A percentile compares a stretch with the other conserved stretches of the same genome.
phyloP scores from a whole-genome alignment of 1,284 basidiomycete genomes.

The Papiliotrema terrestris region DNA sequence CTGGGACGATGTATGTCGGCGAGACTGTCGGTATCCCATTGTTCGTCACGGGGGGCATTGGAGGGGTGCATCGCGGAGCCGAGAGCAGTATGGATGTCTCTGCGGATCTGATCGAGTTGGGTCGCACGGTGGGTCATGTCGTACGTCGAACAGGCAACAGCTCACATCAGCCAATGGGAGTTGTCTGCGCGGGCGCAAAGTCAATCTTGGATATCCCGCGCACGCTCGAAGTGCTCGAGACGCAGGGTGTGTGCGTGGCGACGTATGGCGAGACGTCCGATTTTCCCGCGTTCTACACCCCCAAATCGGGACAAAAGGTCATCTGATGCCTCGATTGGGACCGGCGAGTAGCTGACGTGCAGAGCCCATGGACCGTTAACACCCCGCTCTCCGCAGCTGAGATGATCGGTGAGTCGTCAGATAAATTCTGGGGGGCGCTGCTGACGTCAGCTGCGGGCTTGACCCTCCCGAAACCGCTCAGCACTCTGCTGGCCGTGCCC shows the following conservation, averaged over 20 bases:
- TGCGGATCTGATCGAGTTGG: conserved; percentile 80
- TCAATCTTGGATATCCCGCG: conserved; percentile 89
- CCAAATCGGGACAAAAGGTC: conserved; percentile 77
- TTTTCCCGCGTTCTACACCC: conserved; percentile 94
- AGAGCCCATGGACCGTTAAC: conserved; percentile 68
- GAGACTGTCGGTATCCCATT: conserved; percentile 78
- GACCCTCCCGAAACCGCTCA: conserved; percentile 38
- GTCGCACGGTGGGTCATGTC: conserved; percentile 55
- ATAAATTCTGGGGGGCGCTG: background rate
- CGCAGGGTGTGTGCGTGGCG: conserved; percentile 87
- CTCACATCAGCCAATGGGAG: conserved; percentile 57
- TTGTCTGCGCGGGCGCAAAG: conserved; percentile 93
- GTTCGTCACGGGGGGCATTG: conserved; percentile 52
- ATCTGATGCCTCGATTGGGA: conserved; percentile 5
- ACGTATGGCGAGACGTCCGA: conserved; percentile 70
- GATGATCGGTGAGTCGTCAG: conserved; percentile 60
- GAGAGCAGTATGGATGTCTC: conserved; percentile 93
- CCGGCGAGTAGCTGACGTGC: no score
- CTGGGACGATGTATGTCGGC: conserved; percentile 79
- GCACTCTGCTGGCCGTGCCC: conserved; percentile 78
- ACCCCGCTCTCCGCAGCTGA: conserved; percentile 61
- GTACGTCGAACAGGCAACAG: background rate
- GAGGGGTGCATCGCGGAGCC: conserved; percentile 85
- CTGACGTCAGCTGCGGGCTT: conserved; percentile 36
- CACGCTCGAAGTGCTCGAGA: conserved; percentile 96